These are phyloP conservation scores for Triglochin maritima DNA, from an alignment of 106 monocot species.

Conservation along the genomic window DNA sequence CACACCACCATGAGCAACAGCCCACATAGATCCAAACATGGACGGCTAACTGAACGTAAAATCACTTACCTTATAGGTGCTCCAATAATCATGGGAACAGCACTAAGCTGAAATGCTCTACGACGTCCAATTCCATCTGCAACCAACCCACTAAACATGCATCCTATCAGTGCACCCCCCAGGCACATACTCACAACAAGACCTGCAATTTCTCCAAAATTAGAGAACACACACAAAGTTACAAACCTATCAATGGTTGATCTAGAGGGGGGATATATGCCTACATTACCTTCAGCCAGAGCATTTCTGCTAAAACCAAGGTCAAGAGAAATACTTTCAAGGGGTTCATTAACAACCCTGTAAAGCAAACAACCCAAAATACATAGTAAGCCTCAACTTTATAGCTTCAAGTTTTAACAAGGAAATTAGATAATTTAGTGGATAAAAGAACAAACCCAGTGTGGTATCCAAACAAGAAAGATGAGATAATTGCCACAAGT, in stretches of 20 bases:
- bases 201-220: constrained; percentile 26
- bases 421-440: neutral
- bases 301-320: constrained; percentile 85
- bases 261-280: neutral
- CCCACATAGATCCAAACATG: too few species aligned
- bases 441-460: constrained; percentile 33
- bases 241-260: neutral
- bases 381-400: neutral
- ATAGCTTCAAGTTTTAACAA: neutral
- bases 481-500: constrained; percentile 70
- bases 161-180: constrained; percentile 80
- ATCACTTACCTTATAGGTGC: constrained; percentile 51
- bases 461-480: constrained; percentile 94
- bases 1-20: too few species aligned
- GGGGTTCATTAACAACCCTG: constrained; percentile 93
- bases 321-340: constrained; percentile 84
- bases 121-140: constrained; percentile 81
- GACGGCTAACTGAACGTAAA: too few species aligned
- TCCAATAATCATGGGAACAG: constrained; percentile 85
- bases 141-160: constrained; percentile 82
- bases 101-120: constrained; percentile 81
- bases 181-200: constrained; percentile 96
- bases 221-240: neutral
- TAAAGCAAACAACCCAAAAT: neutral
- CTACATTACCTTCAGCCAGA: constrained; percentile 57